Base-by-base conservation (phyloP, 192 early-diverging fungal species). In the Funneliformis geosporum region DNA sequence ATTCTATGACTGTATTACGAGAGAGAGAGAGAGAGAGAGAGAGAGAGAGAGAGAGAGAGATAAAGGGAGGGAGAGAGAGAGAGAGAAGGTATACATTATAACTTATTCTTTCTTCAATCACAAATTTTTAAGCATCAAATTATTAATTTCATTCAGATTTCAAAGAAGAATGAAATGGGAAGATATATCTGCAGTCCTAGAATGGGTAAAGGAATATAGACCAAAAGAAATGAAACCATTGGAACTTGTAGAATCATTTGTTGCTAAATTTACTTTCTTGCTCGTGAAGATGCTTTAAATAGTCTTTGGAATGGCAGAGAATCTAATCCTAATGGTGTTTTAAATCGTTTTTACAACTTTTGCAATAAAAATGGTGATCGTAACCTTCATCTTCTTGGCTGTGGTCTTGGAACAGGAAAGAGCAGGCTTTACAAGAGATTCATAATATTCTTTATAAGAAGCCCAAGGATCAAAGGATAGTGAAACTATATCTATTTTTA, bases 341-440 rank as follows among this genome's bases (percentile, higher is more conserved):
- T 68, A 33, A 68, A 68, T 5, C 33, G 66, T 2, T 68, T 68
- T 68, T 11, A 68, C 33, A 27, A 68, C 28, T 68, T 28, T 68
- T 33, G 66, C 21, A 68, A 28, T 33, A 1, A 28, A 68, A 68
- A 68, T 18, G 39, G 0, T 0, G 66, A 68, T 68, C 66, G 33
- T 42, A 68, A 68, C 39, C 8, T 73, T n/a, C 46, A 73, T 47
- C 72, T 73, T 28, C 27, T 73, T 55, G 43, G 46, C 55, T 46
- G 72, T 27, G 46, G 72, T 47, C n/a, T n/a, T 73, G 25, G 72
- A 8, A 73, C 72, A 25, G 72, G 46, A 73, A 73, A 73, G 28
- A 73, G 72, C 21, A 25, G 44, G 12, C 55, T 73, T 73, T 59
- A n/a, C 72, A 59, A 14, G 46, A 73, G 47, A 73, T 73, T 55